Percentiles rank a stretch among this genome's conserved stretches.
Evolutionary conservation across 176 grass and related monocot species (phyloP).

Genomic region (Avena sativa): DNA sequence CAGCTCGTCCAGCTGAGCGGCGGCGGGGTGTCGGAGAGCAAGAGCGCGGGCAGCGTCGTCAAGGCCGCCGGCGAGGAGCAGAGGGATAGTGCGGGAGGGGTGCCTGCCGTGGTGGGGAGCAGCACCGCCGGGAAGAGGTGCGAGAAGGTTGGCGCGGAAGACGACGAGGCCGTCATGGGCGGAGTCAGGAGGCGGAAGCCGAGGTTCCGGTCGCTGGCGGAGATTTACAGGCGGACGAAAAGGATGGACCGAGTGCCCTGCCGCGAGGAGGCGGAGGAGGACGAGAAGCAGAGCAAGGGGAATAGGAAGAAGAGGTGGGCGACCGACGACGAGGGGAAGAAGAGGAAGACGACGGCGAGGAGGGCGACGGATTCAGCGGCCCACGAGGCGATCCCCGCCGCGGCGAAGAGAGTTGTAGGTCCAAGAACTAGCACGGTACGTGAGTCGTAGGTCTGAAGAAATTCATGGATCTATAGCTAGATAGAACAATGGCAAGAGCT

Average conservation of each 20-base stretch:
- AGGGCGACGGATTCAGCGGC: not conserved
- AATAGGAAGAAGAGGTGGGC: not conserved
- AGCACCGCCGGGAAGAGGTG: not conserved
- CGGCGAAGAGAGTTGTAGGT: not conserved
- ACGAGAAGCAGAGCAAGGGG: not conserved
- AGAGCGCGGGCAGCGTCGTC: slow-evolving; percentile 25
- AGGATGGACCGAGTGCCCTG: not conserved
- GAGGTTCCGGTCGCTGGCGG: slow-evolving; percentile 52
- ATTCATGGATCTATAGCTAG: not conserved
- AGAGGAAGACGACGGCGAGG: not conserved
- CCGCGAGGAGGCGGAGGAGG: not conserved
- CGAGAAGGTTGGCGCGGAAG: not conserved
- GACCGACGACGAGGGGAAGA: not conserved
- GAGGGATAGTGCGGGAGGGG: not conserved
- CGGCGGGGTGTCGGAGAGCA: slow-evolving; percentile 18
- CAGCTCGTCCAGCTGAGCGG: slow-evolving; percentile 67
- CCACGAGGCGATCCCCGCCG: not conserved
- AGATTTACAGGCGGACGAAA: slow-evolving; percentile 38
- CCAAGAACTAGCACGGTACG: not conserved
- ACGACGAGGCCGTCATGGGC: slow-evolving; percentile 20
- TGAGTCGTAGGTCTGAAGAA: not conserved
- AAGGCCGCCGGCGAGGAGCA: not conserved
- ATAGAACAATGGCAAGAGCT: not conserved
- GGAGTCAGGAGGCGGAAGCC: slow-evolving; percentile 32
- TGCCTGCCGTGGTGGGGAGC: slow-evolving; percentile 17